Conservation (phyloP, 306 rosid genomes). For the Acacia melanoxylon region DNA sequence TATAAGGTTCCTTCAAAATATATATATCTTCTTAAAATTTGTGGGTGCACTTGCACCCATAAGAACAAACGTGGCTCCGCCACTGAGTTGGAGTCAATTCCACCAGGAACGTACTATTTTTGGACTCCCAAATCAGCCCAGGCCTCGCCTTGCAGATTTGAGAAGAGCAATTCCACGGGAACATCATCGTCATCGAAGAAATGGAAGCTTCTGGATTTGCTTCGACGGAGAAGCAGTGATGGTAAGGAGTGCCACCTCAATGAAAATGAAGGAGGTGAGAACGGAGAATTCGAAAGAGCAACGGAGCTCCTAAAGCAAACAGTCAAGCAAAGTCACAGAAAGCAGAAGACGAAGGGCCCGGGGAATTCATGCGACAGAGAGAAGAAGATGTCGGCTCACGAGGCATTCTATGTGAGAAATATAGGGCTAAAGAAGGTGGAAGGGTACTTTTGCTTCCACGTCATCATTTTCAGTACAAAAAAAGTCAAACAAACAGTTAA, state of each 20-base stretch:
- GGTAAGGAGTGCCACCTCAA: slow-evolving; percentile 41
- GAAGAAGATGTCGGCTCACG: slow-evolving; percentile 48
- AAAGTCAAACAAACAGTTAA: too few species aligned
- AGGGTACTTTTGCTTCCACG: too few species aligned
- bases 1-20: too few species aligned
- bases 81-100: slow-evolving; percentile 35
- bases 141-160: slow-evolving; percentile 35
- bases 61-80: too few species aligned
- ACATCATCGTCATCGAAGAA: slow-evolving; percentile 44
- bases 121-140: slow-evolving; percentile 44
- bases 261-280: slow-evolving; percentile 29
- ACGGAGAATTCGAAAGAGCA: slow-evolving; percentile 11
- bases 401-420: slow-evolving; percentile 49
- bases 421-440: slow-evolving; percentile 40
- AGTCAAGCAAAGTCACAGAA: neutral
- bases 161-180: slow-evolving; percentile 66
- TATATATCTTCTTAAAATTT: too few species aligned
- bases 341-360: slow-evolving; percentile 13
- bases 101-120: slow-evolving; percentile 54
- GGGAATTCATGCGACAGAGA: neutral
- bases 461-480: too few species aligned
- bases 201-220: slow-evolving; percentile 54
- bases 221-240: slow-evolving; percentile 57
- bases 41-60: too few species aligned
- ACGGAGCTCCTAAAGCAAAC: neutral